A percentile compares a stretch with the other conserved stretches of the same genome.
Evolutionary conservation across 129 eudicot species (phyloP).

Genomic region (Sambucus nigra): DNA sequence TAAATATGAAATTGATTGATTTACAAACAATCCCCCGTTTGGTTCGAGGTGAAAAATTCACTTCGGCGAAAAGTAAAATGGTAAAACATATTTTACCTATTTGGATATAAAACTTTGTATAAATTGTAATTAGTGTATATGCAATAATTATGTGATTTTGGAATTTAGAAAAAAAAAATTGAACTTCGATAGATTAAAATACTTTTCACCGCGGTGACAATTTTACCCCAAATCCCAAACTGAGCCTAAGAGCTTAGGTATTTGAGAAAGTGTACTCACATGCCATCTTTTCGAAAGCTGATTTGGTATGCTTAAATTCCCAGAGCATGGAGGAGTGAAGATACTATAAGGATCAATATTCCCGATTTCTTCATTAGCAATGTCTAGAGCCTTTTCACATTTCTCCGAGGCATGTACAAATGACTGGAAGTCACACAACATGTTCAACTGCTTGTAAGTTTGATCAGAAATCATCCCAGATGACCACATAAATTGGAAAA

Average conservation of each 20-base stretch:
- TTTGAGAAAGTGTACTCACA: constrained; percentile 33
- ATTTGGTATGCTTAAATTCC: constrained; percentile 26
- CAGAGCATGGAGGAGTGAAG: constrained; percentile 85
- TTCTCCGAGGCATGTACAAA: constrained; percentile 38
- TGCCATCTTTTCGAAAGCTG: constrained; percentile 43
- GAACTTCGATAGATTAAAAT: too few relatives aligned
- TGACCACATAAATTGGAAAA: constrained; percentile 82
- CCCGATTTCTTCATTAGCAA: constrained; percentile 69
- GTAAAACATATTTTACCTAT: too few relatives aligned
- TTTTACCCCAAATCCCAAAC: too few relatives aligned
- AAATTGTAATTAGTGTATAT: too few relatives aligned
- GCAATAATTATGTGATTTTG: background rate
- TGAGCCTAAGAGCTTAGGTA: background rate
- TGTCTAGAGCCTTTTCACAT: constrained; percentile 38
- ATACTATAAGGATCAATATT: constrained; percentile 81
- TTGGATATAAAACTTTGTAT: too few relatives aligned
- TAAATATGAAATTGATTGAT: too few relatives aligned
- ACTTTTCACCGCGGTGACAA: too few relatives aligned
- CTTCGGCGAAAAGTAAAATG: too few relatives aligned
- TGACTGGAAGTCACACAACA: constrained; percentile 52
- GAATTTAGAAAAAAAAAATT: background rate
- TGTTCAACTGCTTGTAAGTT: constrained; percentile 62
- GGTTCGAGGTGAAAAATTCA: too few relatives aligned
- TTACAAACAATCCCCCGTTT: too few relatives aligned
- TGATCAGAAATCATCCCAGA: constrained; percentile 88